phyloP scores from a whole-genome alignment of 2,329 filamentous ascomycete species.

The Alternaria panax region DNA sequence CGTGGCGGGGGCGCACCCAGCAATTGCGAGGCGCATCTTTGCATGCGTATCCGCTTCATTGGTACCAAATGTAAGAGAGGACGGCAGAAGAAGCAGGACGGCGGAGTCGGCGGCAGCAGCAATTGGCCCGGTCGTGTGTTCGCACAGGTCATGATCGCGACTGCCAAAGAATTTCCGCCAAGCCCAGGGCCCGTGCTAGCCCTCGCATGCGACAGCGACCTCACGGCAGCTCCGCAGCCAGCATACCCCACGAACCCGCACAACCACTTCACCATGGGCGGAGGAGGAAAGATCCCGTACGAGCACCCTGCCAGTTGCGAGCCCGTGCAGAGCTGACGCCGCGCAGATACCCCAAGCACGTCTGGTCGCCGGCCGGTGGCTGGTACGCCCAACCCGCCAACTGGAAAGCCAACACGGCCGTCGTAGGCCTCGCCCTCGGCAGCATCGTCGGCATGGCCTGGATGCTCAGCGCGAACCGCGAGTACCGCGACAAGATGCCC shows the following conservation, averaged over 20 bases:
- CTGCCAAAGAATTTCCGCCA: constrained; percentile 48
- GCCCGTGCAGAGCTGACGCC: constrained; percentile 22
- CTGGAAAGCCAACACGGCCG: constrained; percentile 90
- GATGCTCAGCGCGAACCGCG: constrained; percentile 76
- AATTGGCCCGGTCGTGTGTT: constrained; percentile 36
- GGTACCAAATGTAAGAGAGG: constrained; percentile 21
- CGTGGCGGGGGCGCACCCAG: constrained; percentile 57
- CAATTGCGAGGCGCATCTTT: constrained; percentile 67
- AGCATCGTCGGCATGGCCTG: constrained; percentile 73
- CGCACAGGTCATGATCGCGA: constrained; percentile 32
- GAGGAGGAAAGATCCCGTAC: constrained; percentile 77
- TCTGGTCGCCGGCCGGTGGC: constrained; percentile 98
- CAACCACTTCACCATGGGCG: constrained; percentile 64
- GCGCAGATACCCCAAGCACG: constrained; percentile 91
- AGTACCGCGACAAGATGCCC: constrained; percentile 77
- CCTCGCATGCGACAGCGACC: constrained; percentile 29
- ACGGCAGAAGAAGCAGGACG: constrained; percentile 17
- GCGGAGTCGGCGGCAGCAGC: constrained; percentile 27
- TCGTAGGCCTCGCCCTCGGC: constrained; percentile 72
- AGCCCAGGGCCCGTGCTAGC: constrained; percentile 26
- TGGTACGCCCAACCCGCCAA: constrained; percentile 96
- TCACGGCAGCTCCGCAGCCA: constrained; percentile 26
- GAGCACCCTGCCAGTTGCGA: constrained; percentile 24
- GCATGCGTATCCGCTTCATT: constrained; percentile 70
- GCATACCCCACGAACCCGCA: constrained; percentile 26